phyloP scores from a whole-genome alignment of 768 basidiomycete species.

The Suillus fuscotomentosus region DNA sequence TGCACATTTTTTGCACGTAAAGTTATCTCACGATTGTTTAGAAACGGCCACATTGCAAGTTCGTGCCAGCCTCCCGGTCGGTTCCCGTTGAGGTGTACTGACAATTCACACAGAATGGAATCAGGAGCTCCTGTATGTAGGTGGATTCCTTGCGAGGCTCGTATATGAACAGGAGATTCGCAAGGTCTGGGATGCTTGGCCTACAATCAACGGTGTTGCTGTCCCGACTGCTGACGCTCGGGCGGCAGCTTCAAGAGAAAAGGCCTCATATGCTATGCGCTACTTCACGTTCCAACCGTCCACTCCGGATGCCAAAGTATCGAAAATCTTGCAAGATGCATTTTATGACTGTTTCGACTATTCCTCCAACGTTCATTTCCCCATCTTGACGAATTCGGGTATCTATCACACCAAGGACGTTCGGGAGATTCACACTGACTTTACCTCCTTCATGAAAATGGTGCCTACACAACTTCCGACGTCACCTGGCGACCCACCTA shows the following conservation, averaged over 20 bases:
- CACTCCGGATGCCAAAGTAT: slow-evolving; percentile 78
- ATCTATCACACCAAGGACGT: slow-evolving; percentile 65
- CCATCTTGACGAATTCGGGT: slow-evolving; percentile 76
- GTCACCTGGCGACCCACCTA: slow-evolving; percentile 48
- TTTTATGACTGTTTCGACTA: slow-evolving; percentile 73
- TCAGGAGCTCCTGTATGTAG: slow-evolving; percentile 77
- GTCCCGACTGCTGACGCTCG: background rate
- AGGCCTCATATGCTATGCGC: slow-evolving; percentile 67
- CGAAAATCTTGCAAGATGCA: slow-evolving; percentile 60
- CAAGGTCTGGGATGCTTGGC: slow-evolving; percentile 40
- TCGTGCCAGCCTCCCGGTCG: slow-evolving; percentile 19
- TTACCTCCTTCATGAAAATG: slow-evolving; percentile 69
- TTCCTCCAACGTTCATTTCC: slow-evolving; percentile 46
- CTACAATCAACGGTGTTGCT: background rate
- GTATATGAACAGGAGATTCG: slow-evolving; percentile 83
- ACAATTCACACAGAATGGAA: slow-evolving; percentile 68
- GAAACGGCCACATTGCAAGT: slow-evolving; percentile 85
- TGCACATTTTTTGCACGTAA: background rate
- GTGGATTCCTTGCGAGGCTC: slow-evolving; percentile 76
- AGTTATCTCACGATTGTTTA: slow-evolving; percentile 24
- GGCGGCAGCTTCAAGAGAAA: background rate
- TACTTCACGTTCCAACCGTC: slow-evolving; percentile 89
- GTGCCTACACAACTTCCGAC: slow-evolving; percentile 57
- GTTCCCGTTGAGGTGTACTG: background rate
- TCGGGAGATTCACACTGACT: slow-evolving; percentile 64